Evolutionary conservation across 2,329 filamentous ascomycete species (phyloP), one percentile per base, ranked within the genome.

Genomic region (Aspergillus alliaceus): DNA sequence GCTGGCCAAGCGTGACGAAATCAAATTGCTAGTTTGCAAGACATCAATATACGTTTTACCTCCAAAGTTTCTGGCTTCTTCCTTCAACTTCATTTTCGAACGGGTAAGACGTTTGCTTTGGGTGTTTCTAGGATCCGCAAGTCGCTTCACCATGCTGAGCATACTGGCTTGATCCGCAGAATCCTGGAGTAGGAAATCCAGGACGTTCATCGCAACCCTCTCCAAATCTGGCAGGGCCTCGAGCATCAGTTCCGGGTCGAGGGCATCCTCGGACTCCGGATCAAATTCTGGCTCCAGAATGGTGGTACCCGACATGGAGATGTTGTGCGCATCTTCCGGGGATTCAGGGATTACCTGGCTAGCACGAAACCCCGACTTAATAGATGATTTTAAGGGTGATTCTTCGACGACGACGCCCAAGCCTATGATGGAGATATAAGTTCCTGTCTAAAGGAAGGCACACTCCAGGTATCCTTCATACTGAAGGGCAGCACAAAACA

Each of bases 181-280:
- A 9, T 53, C 55, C 7, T 73, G 71, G 6, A 72, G 65, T 8
- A 79, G 66, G 4, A 76, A 66, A 12, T 74, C 66, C 22, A 80
- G 58, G 2, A 79, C 62, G n/a, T 64, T 61, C 11, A 61, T 59
- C 7, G 77, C 68, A 4, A 66, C 63, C 37, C 66, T 56, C 22
- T 74, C 70, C 4, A 80, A 66, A 25, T 75, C 71, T 20, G 72
- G 72, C 6, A 80, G 68, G 11, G 66, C 65, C 49, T 79, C 75
- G 4, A 75, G 60, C 64, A 79, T 72, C 39, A 72, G 64, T 7
- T 72, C 61, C 4, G 64, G 60, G 47, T 79, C 72, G 6, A 75
- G 55, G 5, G 69, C 66, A 5, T 60, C 8, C 8, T 39, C 3
- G 8, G n/a, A 15, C n/a, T 39, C 37, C 2, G 12, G 37, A 40